Percentiles rank a stretch among this genome's conserved stretches.
These are phyloP conservation scores for Zygosaccharomyces pseudobailii DNA, from an alignment of 1,139 yeast genomes.

Conservation along the genomic window DNA sequence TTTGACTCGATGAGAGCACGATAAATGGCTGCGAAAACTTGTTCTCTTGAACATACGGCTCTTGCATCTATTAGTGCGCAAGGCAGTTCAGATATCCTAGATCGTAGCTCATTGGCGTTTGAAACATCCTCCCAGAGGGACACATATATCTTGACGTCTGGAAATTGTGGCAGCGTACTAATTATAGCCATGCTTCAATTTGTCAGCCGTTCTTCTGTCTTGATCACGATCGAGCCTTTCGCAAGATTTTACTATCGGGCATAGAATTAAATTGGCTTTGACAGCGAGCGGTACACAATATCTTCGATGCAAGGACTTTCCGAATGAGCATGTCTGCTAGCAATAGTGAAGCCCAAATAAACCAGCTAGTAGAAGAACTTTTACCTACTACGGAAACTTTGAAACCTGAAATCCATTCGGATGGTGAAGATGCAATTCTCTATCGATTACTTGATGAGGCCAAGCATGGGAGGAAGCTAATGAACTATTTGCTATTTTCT, in stretches of 20 bases:
- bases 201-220: not conserved
- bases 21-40: conserved; percentile 45
- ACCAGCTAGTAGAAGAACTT: not conserved
- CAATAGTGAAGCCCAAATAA: not conserved
- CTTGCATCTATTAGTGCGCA: conserved; percentile 46
- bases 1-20: conserved; percentile 44
- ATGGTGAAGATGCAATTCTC: conserved; percentile 6
- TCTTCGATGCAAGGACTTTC: not conserved
- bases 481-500: conserved; percentile 18
- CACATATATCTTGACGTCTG: conserved; percentile 35
- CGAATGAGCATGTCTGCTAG: not conserved
- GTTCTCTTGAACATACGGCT: conserved; percentile 44
- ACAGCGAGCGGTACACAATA: not conserved
- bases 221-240: not conserved
- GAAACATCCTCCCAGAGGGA: conserved; percentile 41
- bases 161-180: conserved; percentile 42
- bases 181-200: not conserved
- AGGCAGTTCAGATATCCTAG: conserved; percentile 37
- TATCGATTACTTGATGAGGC: conserved; percentile 24
- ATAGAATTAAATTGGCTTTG: not conserved
- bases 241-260: not conserved
- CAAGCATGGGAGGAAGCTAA: conserved; percentile 22
- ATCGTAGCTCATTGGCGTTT: conserved; percentile 37
- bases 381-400: not conserved
- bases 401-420: not conserved